These are phyloP conservation scores for Naganishia onofrii DNA, from an alignment of 768 basidiomycete genomes.

Conservation along the genomic window DNA sequence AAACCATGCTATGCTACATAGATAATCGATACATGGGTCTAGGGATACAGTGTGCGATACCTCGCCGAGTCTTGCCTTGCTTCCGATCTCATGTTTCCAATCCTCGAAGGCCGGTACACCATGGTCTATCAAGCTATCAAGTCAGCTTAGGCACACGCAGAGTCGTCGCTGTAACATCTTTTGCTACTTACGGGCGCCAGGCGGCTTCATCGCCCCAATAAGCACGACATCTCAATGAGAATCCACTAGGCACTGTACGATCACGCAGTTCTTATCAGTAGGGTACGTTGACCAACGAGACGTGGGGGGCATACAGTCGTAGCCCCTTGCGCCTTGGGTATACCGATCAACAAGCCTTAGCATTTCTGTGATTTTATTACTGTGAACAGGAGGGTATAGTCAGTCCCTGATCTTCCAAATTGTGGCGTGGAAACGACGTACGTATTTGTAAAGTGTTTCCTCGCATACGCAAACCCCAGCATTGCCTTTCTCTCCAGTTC, in stretches of 20 bases:
- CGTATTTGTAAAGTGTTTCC: constrained; percentile 46
- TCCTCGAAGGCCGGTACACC: constrained; percentile 29
- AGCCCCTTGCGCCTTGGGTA: constrained; percentile 39
- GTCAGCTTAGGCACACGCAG: neutral
- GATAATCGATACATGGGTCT: constrained; percentile 3
- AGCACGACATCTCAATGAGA: constrained; percentile 42
- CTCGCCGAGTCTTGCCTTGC: neutral
- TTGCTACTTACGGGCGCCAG: constrained; percentile 40
- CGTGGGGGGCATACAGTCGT: constrained; percentile 38
- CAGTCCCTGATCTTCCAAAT: no score
- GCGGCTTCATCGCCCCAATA: constrained; percentile 42
- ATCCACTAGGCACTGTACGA: constrained; percentile 39
- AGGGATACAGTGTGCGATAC: constrained; percentile 6
- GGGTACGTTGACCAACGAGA: neutral
- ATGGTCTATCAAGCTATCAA: constrained; percentile 9
- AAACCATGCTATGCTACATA: neutral
- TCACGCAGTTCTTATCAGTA: neutral
- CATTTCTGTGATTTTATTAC: constrained; percentile 34
- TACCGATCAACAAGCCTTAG: constrained; percentile 33
- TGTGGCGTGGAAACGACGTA: neutral
- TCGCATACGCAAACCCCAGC: constrained; percentile 45
- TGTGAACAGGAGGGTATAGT: neutral
- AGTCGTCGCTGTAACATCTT: neutral
- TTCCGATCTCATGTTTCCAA: constrained; percentile 22
- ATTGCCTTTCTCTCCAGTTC: constrained; percentile 43